phyloP scores from a whole-genome alignment of 2,329 filamentous ascomycete genomes.

The Nemania sp. region DNA sequence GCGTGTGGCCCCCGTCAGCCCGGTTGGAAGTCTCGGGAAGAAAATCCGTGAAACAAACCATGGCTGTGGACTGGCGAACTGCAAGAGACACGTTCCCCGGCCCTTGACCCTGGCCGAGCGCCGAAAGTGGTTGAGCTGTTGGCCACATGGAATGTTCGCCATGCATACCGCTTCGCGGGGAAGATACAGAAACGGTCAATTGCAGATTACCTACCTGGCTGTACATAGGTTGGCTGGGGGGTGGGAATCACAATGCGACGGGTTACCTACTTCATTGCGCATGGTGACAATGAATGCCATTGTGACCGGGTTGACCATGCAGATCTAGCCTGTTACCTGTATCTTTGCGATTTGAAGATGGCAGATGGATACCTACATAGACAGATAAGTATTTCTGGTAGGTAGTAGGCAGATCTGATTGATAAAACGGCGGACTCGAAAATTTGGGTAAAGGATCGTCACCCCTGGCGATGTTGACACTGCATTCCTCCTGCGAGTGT shows the following conservation, averaged over 20 bases:
- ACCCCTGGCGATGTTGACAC: conserved; percentile 20
- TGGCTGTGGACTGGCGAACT: conserved; percentile 18
- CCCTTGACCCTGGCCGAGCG: conserved; percentile 14
- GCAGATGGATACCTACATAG: no score
- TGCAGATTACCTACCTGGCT: not conserved
- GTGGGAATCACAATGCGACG: conserved; percentile 3
- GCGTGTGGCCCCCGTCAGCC: not conserved
- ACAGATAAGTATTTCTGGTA: not conserved
- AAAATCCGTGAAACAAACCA: conserved; percentile 24
- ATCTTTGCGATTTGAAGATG: not conserved
- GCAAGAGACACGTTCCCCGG: conserved; percentile 22
- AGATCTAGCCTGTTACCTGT: conserved; percentile 7
- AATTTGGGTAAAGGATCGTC: conserved; percentile 23
- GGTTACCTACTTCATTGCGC: not conserved
- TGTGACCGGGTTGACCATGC: conserved; percentile 11
- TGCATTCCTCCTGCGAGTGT: conserved; percentile 25
- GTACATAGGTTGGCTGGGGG: no score
- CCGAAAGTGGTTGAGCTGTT: conserved; percentile 28
- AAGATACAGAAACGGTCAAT: conserved; percentile 9
- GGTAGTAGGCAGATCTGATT: conserved; percentile 2
- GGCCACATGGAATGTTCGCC: conserved; percentile 22
- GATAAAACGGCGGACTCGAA: conserved; percentile 10
- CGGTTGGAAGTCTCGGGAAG: conserved; percentile 16
- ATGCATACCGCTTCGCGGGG: conserved; percentile 22
- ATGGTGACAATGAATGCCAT: conserved; percentile 13